Percentiles rank a stretch among this genome's conserved stretches.
Evolutionary conservation across 1,284 basidiomycete genomes (phyloP).

Genomic region (Pseudozyma pruni): DNA sequence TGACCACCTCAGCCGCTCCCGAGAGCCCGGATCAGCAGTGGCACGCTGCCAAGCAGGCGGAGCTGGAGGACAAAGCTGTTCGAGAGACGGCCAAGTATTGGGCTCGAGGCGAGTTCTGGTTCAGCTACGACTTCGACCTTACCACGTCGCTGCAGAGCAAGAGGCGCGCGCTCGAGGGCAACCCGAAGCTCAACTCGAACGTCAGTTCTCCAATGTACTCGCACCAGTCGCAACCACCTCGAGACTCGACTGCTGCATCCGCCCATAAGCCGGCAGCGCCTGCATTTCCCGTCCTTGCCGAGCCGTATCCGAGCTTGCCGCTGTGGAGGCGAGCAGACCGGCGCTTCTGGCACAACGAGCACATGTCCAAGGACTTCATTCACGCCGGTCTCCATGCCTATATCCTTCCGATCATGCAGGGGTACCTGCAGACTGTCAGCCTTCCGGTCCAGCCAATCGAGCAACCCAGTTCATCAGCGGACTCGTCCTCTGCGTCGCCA

Average conservation of each 20-base stretch:
- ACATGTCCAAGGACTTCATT: conserved; percentile 75
- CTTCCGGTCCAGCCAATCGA: conserved; percentile 40
- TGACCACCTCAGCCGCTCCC: not conserved
- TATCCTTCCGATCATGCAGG: conserved; percentile 87
- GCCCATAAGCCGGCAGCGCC: not conserved
- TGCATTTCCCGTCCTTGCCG: conserved; percentile 70
- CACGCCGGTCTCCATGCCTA: conserved; percentile 74
- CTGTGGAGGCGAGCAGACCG: conserved; percentile 84
- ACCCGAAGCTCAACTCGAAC: not conserved
- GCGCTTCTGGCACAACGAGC: conserved; percentile 90
- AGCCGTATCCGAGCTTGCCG: conserved; percentile 78
- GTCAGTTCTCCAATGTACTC: not conserved
- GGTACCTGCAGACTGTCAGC: conserved; percentile 76
- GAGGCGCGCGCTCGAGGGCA: conserved; percentile 59
- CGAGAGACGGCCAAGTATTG: conserved; percentile 57
- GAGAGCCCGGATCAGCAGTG: conserved; percentile 42
- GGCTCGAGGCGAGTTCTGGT: conserved; percentile 61
- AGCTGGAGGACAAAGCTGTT: conserved; percentile 62
- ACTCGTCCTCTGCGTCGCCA: too few relatives aligned
- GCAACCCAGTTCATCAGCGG: too few relatives aligned
- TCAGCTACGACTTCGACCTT: conserved; percentile 71
- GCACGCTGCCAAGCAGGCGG: conserved; percentile 57
- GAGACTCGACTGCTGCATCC: not conserved
- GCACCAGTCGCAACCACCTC: not conserved
- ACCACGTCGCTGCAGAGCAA: conserved; percentile 71